These are phyloP conservation scores for Posidonia oceanica DNA, from an alignment of 116 monocot species.

Conservation along the genomic window DNA sequence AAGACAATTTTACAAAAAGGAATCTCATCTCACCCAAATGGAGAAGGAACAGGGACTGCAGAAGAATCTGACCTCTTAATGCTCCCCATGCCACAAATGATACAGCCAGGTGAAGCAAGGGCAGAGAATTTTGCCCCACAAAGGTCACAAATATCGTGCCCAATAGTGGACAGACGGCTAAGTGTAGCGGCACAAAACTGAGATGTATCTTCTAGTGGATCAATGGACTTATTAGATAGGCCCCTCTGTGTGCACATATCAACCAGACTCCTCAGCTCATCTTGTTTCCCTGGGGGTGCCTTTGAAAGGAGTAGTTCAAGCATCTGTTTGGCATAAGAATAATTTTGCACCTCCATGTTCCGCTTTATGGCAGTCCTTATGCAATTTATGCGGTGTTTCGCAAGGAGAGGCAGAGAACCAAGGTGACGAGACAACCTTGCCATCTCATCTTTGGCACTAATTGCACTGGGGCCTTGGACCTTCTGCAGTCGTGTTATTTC, in stretches of 20 bases:
- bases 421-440: constrained; percentile 95
- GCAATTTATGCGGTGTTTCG: constrained; percentile 95
- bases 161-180: constrained; percentile 83
- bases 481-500: constrained; percentile 88
- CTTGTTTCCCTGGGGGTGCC: constrained; percentile 87
- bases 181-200: constrained; percentile 95
- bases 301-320: constrained; percentile 84
- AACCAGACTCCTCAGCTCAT: constrained; percentile 79
- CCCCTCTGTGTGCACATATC: constrained; percentile 88
- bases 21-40: constrained; percentile 50
- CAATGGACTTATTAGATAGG: constrained; percentile 77
- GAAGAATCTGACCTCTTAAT: constrained; percentile 87
- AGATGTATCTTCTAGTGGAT: constrained; percentile 84
- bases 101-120: constrained; percentile 77
- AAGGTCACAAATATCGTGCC: constrained; percentile 72
- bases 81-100: constrained; percentile 97
- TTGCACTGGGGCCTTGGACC: constrained; percentile 62
- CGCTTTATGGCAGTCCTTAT: constrained; percentile 88
- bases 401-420: constrained; percentile 75
- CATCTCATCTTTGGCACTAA: constrained; percentile 98
- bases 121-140: constrained; percentile 93
- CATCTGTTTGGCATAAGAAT: constrained; percentile 72
- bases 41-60: constrained; percentile 53
- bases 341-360: constrained; percentile 99
- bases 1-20: not conserved